Evolutionary conservation across 2,329 filamentous ascomycete genomes (phyloP).

Genomic region (Aspergillus spinulosporus): DNA sequence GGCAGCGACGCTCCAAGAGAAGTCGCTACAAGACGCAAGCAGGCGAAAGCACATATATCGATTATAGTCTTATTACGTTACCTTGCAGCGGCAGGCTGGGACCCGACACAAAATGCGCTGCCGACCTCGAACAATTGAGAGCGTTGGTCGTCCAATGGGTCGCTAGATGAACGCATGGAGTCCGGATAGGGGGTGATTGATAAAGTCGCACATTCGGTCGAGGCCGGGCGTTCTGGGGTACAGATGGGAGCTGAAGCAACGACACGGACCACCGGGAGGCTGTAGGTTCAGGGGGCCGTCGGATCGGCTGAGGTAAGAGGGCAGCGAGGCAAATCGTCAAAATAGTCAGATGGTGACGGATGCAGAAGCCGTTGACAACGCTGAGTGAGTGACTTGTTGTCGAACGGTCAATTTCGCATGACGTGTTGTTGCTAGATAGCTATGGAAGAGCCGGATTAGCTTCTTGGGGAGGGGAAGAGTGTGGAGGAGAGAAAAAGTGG

Average conservation of each 20-base stretch:
- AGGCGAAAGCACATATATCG: slow-evolving; percentile 25
- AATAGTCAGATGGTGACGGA: slow-evolving; percentile 21
- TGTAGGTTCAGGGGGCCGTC: slow-evolving; percentile 21
- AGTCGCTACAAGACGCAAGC: slow-evolving; percentile 30
- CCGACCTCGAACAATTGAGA: slow-evolving; percentile 36
- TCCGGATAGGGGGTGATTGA: slow-evolving; percentile 29
- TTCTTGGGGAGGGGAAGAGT: slow-evolving; percentile 15
- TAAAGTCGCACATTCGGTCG: slow-evolving; percentile 41
- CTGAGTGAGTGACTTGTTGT: slow-evolving; percentile 14
- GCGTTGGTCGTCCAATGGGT: slow-evolving; percentile 33
- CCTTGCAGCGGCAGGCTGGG: slow-evolving; percentile 27
- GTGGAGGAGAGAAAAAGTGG: slow-evolving; percentile 20
- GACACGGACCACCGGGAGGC: slow-evolving; percentile 23
- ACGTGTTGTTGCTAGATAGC: slow-evolving; percentile 23
- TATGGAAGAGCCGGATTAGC: slow-evolving; percentile 17
- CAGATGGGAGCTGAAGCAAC: slow-evolving; percentile 21
- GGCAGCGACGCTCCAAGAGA: slow-evolving; percentile 24
- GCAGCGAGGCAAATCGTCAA: slow-evolving; percentile 19
- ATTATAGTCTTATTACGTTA: slow-evolving; percentile 25
- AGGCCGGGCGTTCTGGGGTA: slow-evolving; percentile 23
- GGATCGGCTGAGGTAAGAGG: slow-evolving; percentile 7
- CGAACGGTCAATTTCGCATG: slow-evolving; percentile 21
- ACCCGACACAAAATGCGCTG: slow-evolving; percentile 30
- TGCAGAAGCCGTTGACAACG: slow-evolving; percentile 20
- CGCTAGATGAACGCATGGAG: slow-evolving; percentile 44